phyloP scores from a whole-genome alignment of 768 basidiomycete genomes.

The Chalciporus piperatus region DNA sequence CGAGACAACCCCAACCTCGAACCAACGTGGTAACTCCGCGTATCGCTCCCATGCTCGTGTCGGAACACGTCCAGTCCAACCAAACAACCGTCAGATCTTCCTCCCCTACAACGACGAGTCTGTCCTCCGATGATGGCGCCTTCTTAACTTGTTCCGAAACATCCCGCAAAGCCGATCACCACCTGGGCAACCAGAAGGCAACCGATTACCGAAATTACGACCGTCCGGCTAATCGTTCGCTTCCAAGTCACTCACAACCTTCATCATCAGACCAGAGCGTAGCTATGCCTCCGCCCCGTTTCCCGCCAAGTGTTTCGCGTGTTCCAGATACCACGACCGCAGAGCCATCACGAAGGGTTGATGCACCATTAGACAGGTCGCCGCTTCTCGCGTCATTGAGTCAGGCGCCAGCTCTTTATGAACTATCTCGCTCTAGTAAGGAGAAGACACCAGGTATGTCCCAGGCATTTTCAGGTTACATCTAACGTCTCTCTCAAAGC shows the following conservation, averaged over 20 bases:
- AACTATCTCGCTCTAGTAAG: slow-evolving; percentile 44
- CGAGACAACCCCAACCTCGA: not conserved
- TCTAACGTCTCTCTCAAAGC: too few relatives aligned
- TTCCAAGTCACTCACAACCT: slow-evolving; percentile 34
- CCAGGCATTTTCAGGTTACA: too few relatives aligned
- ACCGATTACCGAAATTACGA: not conserved
- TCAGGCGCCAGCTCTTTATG: slow-evolving; percentile 49
- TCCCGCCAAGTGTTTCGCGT: slow-evolving; percentile 17
- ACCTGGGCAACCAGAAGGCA: not conserved
- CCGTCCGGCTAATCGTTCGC: slow-evolving; percentile 13
- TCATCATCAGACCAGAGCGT: slow-evolving; percentile 25
- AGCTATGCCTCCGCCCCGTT: slow-evolving; percentile 32
- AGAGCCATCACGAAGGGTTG: slow-evolving; percentile 6
- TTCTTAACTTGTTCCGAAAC: slow-evolving; percentile 30
- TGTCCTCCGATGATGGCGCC: slow-evolving; percentile 28
- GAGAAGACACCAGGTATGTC: too few relatives aligned
- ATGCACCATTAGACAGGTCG: slow-evolving; percentile 7
- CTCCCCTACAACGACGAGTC: slow-evolving; percentile 6
- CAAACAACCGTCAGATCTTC: slow-evolving; percentile 1
- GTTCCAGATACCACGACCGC: slow-evolving; percentile 2
- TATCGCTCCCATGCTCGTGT: not conserved
- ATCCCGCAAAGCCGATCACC: slow-evolving; percentile 8
- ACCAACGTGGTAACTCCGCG: slow-evolving; percentile 2
- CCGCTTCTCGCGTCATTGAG: slow-evolving; percentile 40
- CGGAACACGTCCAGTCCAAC: not conserved